A percentile compares a stretch with the other conserved stretches of the same genome.
These are phyloP conservation scores for Adansonia digitata DNA, from an alignment of 345 rosid genomes.

Conservation along the genomic window DNA sequence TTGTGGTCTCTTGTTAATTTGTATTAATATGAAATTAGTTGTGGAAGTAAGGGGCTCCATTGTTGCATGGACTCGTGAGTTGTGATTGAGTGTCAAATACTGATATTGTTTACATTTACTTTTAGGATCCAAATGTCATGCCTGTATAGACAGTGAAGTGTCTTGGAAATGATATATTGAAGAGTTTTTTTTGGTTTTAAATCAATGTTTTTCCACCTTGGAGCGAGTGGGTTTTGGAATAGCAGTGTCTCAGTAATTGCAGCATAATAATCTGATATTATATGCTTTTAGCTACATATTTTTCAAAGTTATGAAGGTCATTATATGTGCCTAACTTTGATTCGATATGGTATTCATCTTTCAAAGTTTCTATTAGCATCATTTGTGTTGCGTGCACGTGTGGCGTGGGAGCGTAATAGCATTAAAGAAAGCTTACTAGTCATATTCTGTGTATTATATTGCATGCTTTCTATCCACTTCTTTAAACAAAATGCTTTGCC, in stretches of 20 bases:
- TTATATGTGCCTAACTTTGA: not conserved
- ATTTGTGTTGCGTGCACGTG: not conserved
- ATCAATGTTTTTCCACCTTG: no score
- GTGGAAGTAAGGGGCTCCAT: not conserved
- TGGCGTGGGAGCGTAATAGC: not conserved
- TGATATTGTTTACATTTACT: not conserved
- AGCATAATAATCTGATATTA: not conserved
- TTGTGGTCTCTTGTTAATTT: not conserved
- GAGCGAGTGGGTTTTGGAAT: not conserved
- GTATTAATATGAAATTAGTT: not conserved
- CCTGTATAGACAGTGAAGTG: not conserved
- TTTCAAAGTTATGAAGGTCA: not conserved
- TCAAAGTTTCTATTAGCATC: not conserved
- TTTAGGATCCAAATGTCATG: not conserved
- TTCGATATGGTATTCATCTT: not conserved
- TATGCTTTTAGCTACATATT: not conserved
- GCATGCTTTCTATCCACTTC: slow-evolving; percentile 9
- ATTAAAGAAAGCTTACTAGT: not conserved
- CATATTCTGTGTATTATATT: not conserved
- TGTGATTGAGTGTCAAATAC: not conserved
- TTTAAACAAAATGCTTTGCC: slow-evolving; percentile 7
- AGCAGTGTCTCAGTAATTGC: not conserved
- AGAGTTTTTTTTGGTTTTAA: not conserved
- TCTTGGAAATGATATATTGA: not conserved
- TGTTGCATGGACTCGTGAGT: not conserved